Conservation (phyloP, 1,284 basidiomycete genomes). For the Heimioporus punctisporus region DNA sequence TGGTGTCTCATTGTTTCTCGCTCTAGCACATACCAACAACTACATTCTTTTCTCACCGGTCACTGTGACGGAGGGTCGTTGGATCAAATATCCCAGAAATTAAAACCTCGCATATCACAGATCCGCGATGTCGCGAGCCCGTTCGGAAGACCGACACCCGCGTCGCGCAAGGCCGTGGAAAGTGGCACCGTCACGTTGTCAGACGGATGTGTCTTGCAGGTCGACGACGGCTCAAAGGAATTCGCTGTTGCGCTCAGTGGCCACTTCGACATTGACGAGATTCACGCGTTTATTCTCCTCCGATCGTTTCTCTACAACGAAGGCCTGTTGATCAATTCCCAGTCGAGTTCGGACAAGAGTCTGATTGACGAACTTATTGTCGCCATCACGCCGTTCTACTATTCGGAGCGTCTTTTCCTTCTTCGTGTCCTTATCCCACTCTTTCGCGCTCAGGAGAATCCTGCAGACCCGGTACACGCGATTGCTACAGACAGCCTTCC, state of each 20-base stretch:
- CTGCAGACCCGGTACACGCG: slow-evolving; percentile 53
- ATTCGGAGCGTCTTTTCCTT: slow-evolving; percentile 73
- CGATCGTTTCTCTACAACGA: slow-evolving; percentile 82
- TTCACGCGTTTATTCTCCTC: slow-evolving; percentile 71
- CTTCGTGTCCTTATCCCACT: slow-evolving; percentile 67
- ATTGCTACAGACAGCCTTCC: slow-evolving; percentile 59
- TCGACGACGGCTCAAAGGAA: slow-evolving; percentile 71
- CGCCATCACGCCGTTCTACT: slow-evolving; percentile 80
- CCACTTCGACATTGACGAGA: slow-evolving; percentile 75
- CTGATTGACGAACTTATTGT: slow-evolving; percentile 61
- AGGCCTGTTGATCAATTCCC: slow-evolving; percentile 58
- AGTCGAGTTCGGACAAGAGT: slow-evolving; percentile 42
- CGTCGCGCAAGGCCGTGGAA: slow-evolving; percentile 67
- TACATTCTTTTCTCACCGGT: slow-evolving; percentile 62
- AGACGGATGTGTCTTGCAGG: slow-evolving; percentile 61
- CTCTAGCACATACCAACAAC: slow-evolving; percentile 63
- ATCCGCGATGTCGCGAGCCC: slow-evolving; percentile 58
- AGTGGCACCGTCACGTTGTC: slow-evolving; percentile 63
- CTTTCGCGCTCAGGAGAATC: slow-evolving; percentile 60
- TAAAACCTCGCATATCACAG: slow-evolving; percentile 56
- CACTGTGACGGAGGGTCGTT: slow-evolving; percentile 55
- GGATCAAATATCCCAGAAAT: slow-evolving; percentile 57
- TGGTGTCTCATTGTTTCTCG: neutral
- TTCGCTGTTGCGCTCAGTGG: slow-evolving; percentile 70
- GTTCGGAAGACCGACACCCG: slow-evolving; percentile 67